A percentile compares a stretch with the other conserved stretches of the same genome.
phyloP scores from a whole-genome alignment of 2,329 filamentous ascomycete genomes.

The Cylindrodendrum hubeiense region DNA sequence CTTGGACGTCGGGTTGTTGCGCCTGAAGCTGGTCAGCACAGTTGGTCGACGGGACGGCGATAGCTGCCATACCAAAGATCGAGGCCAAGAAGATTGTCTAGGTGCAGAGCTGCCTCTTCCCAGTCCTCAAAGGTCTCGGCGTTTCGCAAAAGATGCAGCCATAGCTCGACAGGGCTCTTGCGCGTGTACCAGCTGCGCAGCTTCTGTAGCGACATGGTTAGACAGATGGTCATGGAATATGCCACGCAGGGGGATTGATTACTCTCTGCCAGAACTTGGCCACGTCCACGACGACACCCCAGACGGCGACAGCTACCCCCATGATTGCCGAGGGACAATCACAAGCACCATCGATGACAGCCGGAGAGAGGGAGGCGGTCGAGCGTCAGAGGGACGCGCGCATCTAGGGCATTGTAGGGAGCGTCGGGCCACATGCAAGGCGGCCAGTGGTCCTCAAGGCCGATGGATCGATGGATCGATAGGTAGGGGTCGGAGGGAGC shows the following conservation, averaged over 20 bases:
- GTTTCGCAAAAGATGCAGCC: slow-evolving; percentile 73
- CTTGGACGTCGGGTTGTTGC: slow-evolving; percentile 82
- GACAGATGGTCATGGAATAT: slow-evolving; percentile 20
- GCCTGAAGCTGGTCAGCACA: slow-evolving; percentile 63
- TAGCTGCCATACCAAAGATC: slow-evolving; percentile 75
- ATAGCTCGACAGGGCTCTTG: slow-evolving; percentile 73
- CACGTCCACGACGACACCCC: slow-evolving; percentile 72
- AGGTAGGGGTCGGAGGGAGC: slow-evolving; percentile 8
- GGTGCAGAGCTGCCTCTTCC: slow-evolving; percentile 83
- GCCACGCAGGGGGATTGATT: slow-evolving; percentile 37
- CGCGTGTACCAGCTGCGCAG: slow-evolving; percentile 75
- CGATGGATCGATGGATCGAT: not conserved
- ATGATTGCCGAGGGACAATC: slow-evolving; percentile 54
- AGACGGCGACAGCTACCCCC: slow-evolving; percentile 62
- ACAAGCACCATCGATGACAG: slow-evolving; percentile 45
- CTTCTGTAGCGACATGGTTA: slow-evolving; percentile 64
- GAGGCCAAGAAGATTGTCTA: slow-evolving; percentile 85
- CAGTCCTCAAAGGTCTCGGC: slow-evolving; percentile 85
- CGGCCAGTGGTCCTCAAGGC: slow-evolving; percentile 1
- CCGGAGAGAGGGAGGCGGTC: slow-evolving; percentile 26
- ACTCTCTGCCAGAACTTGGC: slow-evolving; percentile 73
- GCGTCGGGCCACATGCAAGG: slow-evolving; percentile 30
- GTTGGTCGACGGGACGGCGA: slow-evolving; percentile 23
- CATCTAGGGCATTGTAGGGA: slow-evolving; percentile 38
- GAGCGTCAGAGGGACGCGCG: slow-evolving; percentile 31